Evolutionary conservation across 768 basidiomycete species (phyloP).

Genomic region (Hirschioporus abietinus): DNA sequence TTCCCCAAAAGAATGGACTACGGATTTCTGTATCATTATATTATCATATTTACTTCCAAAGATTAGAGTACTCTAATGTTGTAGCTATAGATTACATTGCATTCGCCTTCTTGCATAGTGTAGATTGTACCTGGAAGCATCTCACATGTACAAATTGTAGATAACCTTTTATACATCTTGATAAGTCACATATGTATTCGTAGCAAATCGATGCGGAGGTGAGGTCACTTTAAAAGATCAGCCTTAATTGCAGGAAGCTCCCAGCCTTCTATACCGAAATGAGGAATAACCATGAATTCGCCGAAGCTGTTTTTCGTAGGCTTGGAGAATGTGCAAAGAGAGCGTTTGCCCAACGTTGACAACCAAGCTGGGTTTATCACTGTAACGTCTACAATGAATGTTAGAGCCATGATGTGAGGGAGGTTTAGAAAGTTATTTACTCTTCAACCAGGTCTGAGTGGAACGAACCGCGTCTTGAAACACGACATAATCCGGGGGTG

Average conservation of each 20-base stretch:
- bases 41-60: not conserved
- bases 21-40: not conserved
- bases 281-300: constrained; percentile 69
- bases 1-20: not conserved
- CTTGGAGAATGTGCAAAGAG: constrained; percentile 87
- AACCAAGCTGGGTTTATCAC: constrained; percentile 87
- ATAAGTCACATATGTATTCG: not conserved
- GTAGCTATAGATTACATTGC: not conserved
- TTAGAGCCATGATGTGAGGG: not conserved
- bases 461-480: constrained; percentile 81
- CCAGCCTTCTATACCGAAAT: constrained; percentile 82
- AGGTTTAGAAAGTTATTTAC: constrained; percentile 31
- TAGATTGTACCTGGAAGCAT: not conserved
- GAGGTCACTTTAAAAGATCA: constrained; percentile 10
- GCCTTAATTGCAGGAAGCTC: constrained; percentile 72
- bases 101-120: not conserved
- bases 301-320: constrained; percentile 67
- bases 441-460: constrained; percentile 72
- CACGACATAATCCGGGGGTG: constrained; percentile 84
- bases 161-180: not conserved
- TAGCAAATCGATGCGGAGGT: not conserved
- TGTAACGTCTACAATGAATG: constrained; percentile 58
- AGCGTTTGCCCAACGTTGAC: constrained; percentile 66
- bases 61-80: not conserved
- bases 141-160: not conserved